These are phyloP conservation scores for Phylloporus sp. DNA, from an alignment of 1,284 basidiomycete species.

Conservation along the genomic window DNA sequence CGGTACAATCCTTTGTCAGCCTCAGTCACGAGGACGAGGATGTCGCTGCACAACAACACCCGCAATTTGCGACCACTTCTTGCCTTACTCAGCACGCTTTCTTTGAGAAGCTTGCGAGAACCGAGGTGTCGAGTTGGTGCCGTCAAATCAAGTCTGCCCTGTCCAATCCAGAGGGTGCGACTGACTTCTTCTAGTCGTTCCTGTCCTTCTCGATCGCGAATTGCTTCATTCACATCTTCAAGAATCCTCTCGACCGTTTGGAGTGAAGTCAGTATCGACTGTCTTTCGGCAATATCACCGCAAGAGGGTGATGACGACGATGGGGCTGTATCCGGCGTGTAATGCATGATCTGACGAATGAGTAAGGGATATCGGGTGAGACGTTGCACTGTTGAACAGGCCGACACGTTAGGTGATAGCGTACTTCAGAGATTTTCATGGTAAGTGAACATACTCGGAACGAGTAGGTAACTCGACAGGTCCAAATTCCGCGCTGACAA, in stretches of 20 bases:
- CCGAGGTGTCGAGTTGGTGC: conserved; percentile 86
- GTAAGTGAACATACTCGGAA: conserved; percentile 73
- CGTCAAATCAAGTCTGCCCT: conserved; percentile 89
- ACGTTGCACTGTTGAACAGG: conserved; percentile 79
- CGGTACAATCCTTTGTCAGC: conserved; percentile 75
- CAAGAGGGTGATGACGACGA: conserved; percentile 11
- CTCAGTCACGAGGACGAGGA: conserved; percentile 81
- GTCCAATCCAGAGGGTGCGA: conserved; percentile 85
- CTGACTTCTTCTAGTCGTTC: conserved; percentile 79
- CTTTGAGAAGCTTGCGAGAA: conserved; percentile 76
- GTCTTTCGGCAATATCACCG: conserved; percentile 53
- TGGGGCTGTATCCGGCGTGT: conserved; percentile 60
- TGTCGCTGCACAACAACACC: conserved; percentile 83
- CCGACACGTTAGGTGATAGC: background rate
- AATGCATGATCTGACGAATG: conserved; percentile 84
- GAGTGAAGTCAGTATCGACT: conserved; percentile 64
- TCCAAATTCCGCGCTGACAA: conserved; percentile 85
- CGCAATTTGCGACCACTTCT: conserved; percentile 85
- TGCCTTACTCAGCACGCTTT: conserved; percentile 81
- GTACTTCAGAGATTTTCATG: background rate
- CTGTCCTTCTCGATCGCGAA: conserved; percentile 83
- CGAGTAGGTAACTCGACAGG: conserved; percentile 88
- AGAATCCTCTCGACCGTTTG: conserved; percentile 78
- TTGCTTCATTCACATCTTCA: conserved; percentile 86
- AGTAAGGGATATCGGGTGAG: conserved; percentile 92